phyloP scores from a whole-genome alignment of 176 grass and related monocot species.

The Urochloa ruziziensis region DNA sequence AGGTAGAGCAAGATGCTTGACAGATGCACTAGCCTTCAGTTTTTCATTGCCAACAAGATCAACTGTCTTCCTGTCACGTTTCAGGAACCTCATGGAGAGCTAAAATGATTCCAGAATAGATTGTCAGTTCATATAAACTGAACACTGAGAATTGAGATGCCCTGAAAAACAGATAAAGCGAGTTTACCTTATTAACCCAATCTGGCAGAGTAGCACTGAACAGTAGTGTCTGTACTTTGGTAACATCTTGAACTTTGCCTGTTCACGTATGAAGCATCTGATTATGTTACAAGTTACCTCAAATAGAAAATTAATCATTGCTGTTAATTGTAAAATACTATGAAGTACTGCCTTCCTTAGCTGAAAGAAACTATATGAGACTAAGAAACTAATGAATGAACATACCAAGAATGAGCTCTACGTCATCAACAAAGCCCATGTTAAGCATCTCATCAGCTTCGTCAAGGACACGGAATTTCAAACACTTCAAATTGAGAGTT shows the following conservation, averaged over 20 bases:
- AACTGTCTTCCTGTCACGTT: constrained; percentile 75
- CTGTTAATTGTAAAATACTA: background rate
- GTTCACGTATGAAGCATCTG: constrained; percentile 9
- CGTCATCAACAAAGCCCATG: constrained; percentile 97
- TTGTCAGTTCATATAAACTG: constrained; percentile 8
- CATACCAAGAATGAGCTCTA: constrained; percentile 96
- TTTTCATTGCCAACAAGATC: constrained; percentile 96
- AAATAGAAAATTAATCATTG: background rate
- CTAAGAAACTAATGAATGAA: background rate
- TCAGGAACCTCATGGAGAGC: constrained; percentile 88
- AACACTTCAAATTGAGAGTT: constrained; percentile 61
- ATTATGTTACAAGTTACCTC: background rate
- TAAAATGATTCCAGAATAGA: constrained; percentile 32
- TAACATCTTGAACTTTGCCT: constrained; percentile 90
- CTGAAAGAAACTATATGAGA: background rate
- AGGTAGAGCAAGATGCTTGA: constrained; percentile 94
- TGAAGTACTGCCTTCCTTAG: background rate
- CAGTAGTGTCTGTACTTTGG: constrained; percentile 96
- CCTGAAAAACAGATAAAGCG: background rate
- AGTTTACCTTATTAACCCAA: constrained; percentile 86
- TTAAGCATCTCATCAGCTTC: constrained; percentile 99
- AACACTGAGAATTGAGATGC: too few relatives aligned
- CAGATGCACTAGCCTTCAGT: constrained; percentile 86
- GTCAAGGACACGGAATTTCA: constrained; percentile 96
- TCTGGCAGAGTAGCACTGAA: constrained; percentile 93